These are phyloP conservation scores for Ormosia semicastrata DNA, from an alignment of 306 rosid genomes.

Conservation along the genomic window DNA sequence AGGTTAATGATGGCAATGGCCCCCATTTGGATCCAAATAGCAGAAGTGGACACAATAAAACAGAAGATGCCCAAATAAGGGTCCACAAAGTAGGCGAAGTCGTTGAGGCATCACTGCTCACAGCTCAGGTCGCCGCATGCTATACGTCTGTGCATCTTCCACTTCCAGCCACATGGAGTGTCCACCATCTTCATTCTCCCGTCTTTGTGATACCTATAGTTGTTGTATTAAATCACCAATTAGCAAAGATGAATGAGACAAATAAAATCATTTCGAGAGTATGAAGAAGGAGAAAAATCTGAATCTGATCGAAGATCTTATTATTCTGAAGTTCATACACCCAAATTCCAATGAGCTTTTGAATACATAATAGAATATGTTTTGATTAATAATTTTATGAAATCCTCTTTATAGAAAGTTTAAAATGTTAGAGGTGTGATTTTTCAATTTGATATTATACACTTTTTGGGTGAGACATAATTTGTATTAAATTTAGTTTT, in stretches of 20 bases:
- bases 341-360: not conserved
- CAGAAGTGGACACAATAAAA: not conserved
- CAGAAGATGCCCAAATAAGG: not conserved
- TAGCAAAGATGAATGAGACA: too few species aligned
- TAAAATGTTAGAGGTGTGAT: not conserved
- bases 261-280: too few species aligned
- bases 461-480: too few species aligned
- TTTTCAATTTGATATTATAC: not conserved
- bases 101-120: not conserved
- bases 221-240: too few species aligned
- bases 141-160: not conserved
- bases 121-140: constrained; percentile 46
- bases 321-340: too few species aligned
- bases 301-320: too few species aligned
- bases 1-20: not conserved
- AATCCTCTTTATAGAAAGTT: too few species aligned
- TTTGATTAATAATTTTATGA: too few species aligned
- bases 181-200: too few species aligned
- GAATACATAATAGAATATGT: not conserved
- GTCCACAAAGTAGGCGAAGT: not conserved
- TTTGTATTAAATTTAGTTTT: too few species aligned
- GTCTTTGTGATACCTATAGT: too few species aligned
- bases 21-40: not conserved
- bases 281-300: too few species aligned
- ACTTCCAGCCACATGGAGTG: not conserved